These are phyloP conservation scores for Cicer pinnatifidum DNA, from an alignment of 306 rosid genomes.

Conservation along the genomic window DNA sequence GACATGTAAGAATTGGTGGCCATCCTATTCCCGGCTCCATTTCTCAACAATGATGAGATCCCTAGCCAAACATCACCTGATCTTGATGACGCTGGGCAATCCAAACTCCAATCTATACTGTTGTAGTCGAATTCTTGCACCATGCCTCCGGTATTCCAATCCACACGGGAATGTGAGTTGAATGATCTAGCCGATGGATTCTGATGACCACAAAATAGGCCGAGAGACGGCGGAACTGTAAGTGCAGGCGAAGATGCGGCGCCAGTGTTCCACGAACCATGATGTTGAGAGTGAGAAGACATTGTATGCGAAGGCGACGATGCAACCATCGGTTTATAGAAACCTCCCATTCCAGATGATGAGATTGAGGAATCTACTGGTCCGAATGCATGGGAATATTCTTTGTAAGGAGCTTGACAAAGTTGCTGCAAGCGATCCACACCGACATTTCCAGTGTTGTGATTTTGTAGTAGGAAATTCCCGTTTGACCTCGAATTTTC, in stretches of 20 bases:
- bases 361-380: constrained; percentile 49
- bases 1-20: constrained; percentile 43
- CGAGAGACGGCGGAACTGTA: constrained; percentile 77
- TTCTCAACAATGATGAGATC: constrained; percentile 50
- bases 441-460: constrained; percentile 34
- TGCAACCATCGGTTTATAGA: constrained; percentile 58
- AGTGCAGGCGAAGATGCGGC: constrained; percentile 53
- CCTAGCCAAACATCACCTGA: constrained; percentile 62
- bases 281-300: constrained; percentile 45
- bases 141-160: constrained; percentile 66
- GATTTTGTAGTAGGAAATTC: constrained; percentile 54
- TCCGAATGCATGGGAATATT: constrained; percentile 40
- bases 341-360: constrained; percentile 49
- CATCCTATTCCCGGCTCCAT: constrained; percentile 36
- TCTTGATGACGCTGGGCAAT: constrained; percentile 49
- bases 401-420: constrained; percentile 57
- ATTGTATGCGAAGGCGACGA: constrained; percentile 37
- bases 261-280: constrained; percentile 54
- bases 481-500: constrained; percentile 61
- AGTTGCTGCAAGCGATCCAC: constrained; percentile 51
- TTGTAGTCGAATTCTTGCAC: constrained; percentile 66
- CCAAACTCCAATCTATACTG: constrained; percentile 80
- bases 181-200: constrained; percentile 59
- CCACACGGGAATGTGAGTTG: constrained; percentile 59
- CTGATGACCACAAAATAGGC: constrained; percentile 66